Base-by-base conservation (phyloP, 768 basidiomycete species). In the Pleurotus salmoneostramineus region DNA sequence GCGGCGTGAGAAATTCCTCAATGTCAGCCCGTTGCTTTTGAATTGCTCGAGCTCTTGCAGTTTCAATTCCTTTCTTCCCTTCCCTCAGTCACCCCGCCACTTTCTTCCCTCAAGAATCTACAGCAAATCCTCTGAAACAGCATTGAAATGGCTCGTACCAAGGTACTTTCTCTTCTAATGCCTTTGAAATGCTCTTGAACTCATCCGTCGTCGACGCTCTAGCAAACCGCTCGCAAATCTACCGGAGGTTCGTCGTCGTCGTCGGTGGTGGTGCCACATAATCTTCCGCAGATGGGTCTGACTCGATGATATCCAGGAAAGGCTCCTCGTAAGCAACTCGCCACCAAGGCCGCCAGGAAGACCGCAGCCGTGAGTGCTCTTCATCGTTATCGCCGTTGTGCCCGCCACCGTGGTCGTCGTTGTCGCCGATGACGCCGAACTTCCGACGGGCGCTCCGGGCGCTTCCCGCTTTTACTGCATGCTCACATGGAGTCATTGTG, bases 191-290 rank as follows among this genome's bases (percentile, higher is more conserved):
- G 58, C 46, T 61, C 59, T 35, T 64, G 66, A 65, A 64, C 63
- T 64, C 66, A 64, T 65, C 73, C 66, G 64, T 66, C 67, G 55
- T 64, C 64, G 61, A 69, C 68, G 17, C 60, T 36, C 59, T 64
- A 94, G 95, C 95, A 97, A 94, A 97, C 95, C 72, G 95, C 95
- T 70, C 93, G 95, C 77, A 97, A 98, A 83, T 97, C 95, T 58
- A 97, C 96, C 63, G 96, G 96, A 89, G 95, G 94, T 87, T 66
- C 65, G 84, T 76, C 58, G 56, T 64, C 64, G 59, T 61, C 62
- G 60, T 58, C 62, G 15, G 50, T 56, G 44, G 35, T 37, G 45
- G 17, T 50, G 50, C 65, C 64, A 58, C 62, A 62, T 35, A 61
- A 57, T 27, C 32, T 59, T 62, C 60, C 60, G 48, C 58, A 62